Evolutionary conservation across 164 flowering plant species (phyloP), one percentile per base, ranked within the genome.

Genomic region (Dillenia suffruticosa): DNA sequence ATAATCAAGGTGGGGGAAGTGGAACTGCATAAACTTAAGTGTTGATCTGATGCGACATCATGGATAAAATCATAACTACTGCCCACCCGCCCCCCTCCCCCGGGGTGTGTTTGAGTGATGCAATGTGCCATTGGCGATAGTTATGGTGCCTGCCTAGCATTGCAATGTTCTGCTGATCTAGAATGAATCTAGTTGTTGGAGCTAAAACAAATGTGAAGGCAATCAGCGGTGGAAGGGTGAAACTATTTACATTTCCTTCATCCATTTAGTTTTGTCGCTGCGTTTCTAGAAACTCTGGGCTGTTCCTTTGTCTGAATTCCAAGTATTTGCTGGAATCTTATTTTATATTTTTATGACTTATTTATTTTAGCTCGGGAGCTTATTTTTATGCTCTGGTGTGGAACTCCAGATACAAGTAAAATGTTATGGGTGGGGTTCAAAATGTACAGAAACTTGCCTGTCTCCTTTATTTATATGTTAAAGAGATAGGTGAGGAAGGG

Each of bases 311-410:
- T 32, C 40, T 32, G 40, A 32, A 32, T 32, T 32, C 40, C 40
- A 32, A 32, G 40, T 32, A 4, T 32, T 32, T 32, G 40, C 40
- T 32, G 40, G 40, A 32, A 32, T 49, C 17, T 40, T 52, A 44
- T 44, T 44, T 12, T 16, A 14, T 15, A 47, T 19, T 58, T 63
- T 15, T 12, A 45, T 19, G 32, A 2, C 22, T 8, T 13, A 10
- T 9, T 49, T 40, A 15, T 49, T 50, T 57, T 14, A 9, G 6
- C 71, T 58, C 64, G 66, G 68, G 74, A 67, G 74, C 74, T 56
- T 70, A 57, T 60, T 74, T 75, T 75, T 74, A 64, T 70, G 71
- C 74, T 70, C 77, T 68, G 16, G 59, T 48, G 49, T 65, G 65
- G 58, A 65, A 65, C 58, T 65, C 70, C 63, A 32, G 56, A 22